These are phyloP conservation scores for Cutaneotrichosporon dermatis DNA, from an alignment of 1,284 basidiomycete species.

Conservation along the genomic window DNA sequence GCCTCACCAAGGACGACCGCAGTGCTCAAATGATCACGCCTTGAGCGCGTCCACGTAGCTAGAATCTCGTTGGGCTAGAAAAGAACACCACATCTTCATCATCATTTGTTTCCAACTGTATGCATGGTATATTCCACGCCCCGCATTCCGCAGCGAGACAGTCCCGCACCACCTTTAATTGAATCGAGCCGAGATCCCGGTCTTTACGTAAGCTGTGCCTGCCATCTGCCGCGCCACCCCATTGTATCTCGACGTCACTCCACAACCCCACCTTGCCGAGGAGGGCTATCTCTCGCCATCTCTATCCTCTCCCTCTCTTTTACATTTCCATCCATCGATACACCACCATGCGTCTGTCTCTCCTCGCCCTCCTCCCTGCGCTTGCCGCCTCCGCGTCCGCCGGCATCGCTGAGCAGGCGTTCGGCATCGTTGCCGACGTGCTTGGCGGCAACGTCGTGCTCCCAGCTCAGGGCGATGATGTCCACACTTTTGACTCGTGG, in stretches of 20 bases:
- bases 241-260: no score
- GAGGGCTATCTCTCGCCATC: not conserved
- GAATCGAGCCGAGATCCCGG: no score
- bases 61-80: no score
- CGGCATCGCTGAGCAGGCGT: conserved; percentile 25
- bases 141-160: no score
- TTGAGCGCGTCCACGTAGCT: not conserved
- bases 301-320: not conserved
- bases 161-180: no score
- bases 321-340: not conserved
- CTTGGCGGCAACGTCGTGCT: conserved; percentile 18
- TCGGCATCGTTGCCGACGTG: conserved; percentile 29
- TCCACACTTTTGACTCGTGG: conserved; percentile 44
- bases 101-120: no score
- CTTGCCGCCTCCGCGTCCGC: conserved; percentile 26
- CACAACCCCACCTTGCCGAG: no score
- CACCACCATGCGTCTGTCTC: conserved; percentile 26
- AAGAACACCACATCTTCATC: no score
- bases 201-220: no score
- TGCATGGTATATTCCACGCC: no score
- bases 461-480: conserved; percentile 25
- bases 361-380: conserved; percentile 24
- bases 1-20: not conserved
- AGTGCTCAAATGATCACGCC: not conserved
- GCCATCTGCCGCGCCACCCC: no score